Base-by-base conservation (phyloP, 257 asterid species). In the Marsdenia floribunda region DNA sequence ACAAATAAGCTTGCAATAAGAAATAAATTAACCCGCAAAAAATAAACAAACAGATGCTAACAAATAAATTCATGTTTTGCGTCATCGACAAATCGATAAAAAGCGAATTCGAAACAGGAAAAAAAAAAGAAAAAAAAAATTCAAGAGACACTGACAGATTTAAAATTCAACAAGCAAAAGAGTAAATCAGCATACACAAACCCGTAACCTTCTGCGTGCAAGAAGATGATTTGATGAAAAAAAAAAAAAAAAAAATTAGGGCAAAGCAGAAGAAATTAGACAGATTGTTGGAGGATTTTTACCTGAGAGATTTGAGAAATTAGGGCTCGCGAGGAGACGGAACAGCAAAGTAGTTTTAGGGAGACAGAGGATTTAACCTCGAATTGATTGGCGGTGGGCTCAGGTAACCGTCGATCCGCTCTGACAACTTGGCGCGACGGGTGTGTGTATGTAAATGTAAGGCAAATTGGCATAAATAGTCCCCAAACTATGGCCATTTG, bases 311-410 rank as follows among this genome's bases (percentile, higher is more conserved):
- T 66, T 21, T n/a, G 71, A 18, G 71, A 66, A 66, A 66, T 66
- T 66, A 66, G 71, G 71, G 71, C 52, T 66, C 50, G 70, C 29
- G 29, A 37, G 70, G 70, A 66, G 44, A 66, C 52, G 33, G 69
- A 66, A 66, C 46, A 38, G 71, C 71, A 66, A 18, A 21, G 52
- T 19, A 3, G 29, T 55, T n/a, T 5, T 6, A 21, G 29, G 18
- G 4, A 38, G 52, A 19, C 2, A 10, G 2, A 37, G 70, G 52
- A 66, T 38, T 38, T 22, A 64, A 49, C 71, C 52, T 66, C 37
- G n/a, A 2, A 40, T 66, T 66, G 52, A 19, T 38, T 66, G 50
- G 71, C 19, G 33, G 71, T 66, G 52, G 71, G 52, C 71, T 38
- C 69, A 6, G 18, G 22, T 26, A 0, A 37, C 37, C 11, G n/a